These are phyloP conservation scores for Saccharum hybrid DNA, from an alignment of 202 grass and related monocot species.

Conservation along the genomic window DNA sequence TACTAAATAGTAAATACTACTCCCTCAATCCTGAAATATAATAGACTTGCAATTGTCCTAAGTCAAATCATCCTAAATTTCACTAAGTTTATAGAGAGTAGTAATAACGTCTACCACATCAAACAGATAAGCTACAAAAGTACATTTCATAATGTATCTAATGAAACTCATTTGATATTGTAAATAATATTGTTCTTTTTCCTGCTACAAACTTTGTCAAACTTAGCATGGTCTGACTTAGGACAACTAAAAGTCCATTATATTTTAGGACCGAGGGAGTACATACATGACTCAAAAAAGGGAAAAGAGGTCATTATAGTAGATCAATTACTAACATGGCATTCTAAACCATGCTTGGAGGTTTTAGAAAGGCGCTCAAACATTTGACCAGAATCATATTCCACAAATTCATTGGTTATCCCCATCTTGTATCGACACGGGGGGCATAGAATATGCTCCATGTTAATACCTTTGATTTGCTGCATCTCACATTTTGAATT, in stretches of 20 bases:
- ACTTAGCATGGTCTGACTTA: background rate
- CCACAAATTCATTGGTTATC: conserved; percentile 42
- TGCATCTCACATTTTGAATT: conserved; percentile 34
- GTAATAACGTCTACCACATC: background rate
- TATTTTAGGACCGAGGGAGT: background rate
- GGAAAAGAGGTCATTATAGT: background rate
- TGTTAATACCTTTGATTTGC: conserved; percentile 59
- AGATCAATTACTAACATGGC: conserved; percentile 39
- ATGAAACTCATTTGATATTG: background rate
- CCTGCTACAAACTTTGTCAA: background rate
- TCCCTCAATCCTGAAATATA: background rate
- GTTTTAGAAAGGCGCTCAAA: conserved; percentile 28
- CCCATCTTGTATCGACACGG: conserved; percentile 61
- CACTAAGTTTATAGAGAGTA: background rate
- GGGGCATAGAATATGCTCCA: conserved; percentile 60
- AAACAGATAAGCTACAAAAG: background rate
- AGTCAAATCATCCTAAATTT: background rate
- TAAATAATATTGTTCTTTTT: background rate
- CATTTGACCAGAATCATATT: conserved; percentile 48
- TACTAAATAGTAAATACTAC: background rate
- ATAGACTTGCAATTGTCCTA: background rate
- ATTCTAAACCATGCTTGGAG: conserved; percentile 34
- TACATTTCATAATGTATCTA: background rate
- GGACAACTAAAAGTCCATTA: background rate
- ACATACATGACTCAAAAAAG: background rate